These are phyloP conservation scores for Aspergillus fischeri DNA, from an alignment of 2,329 filamentous ascomycete species.

Conservation along the genomic window DNA sequence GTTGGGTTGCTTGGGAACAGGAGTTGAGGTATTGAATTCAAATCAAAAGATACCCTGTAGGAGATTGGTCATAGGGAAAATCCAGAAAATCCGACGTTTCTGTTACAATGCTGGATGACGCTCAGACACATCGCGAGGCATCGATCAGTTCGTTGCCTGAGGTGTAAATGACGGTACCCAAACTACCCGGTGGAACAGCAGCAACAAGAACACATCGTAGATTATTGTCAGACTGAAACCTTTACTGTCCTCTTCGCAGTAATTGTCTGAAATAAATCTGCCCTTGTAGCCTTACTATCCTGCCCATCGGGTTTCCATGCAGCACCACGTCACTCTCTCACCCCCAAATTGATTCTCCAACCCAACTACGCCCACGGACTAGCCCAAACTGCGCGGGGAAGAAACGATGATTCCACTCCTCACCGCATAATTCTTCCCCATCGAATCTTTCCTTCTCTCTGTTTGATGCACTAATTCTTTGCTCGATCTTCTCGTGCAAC, in stretches of 20 bases:
- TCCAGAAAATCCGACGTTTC: not conserved
- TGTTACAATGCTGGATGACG: not conserved
- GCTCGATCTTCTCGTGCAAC: constrained; percentile 3
- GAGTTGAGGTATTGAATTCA: constrained; percentile 3
- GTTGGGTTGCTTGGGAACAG: constrained; percentile 1
- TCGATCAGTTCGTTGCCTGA: not conserved
- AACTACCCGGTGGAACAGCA: not conserved
- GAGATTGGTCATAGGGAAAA: not conserved
- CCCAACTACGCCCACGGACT: not conserved
- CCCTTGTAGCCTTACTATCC: not conserved
- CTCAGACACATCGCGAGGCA: not conserved
- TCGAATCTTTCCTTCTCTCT: constrained; percentile 2
- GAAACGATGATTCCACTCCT: constrained; percentile 11
- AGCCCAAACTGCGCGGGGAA: constrained; percentile 8
- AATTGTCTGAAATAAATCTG: not conserved
- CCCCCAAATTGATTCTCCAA: constrained; percentile 12
- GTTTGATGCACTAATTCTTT: constrained; percentile 11
- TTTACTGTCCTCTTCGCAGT: not conserved
- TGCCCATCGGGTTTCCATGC: constrained; percentile 26
- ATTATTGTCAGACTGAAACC: not conserved
- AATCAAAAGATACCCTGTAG: not conserved
- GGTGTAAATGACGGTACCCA: not conserved
- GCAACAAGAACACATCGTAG: not conserved
- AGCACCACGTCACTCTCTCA: constrained; percentile 23
- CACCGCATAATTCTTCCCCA: constrained; percentile 16